Evolutionary conservation across 2,329 filamentous ascomycete genomes (phyloP).

Genomic region (Botryosphaeria dothidea): DNA sequence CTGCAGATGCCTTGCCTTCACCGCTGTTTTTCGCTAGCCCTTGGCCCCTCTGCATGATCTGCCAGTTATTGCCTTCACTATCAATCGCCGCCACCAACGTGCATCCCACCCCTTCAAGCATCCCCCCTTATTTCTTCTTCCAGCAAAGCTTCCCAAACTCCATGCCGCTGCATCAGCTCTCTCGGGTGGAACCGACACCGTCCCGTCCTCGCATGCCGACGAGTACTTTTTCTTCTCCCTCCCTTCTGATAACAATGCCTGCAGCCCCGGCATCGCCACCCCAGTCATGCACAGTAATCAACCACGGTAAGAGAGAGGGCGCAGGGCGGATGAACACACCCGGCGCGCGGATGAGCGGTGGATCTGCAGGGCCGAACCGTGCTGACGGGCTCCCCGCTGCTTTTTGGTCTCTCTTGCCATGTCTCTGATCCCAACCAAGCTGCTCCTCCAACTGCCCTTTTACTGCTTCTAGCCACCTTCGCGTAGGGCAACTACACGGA

Average conservation of each 20-base stretch:
- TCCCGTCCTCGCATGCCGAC: constrained; percentile 3
- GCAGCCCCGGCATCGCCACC: not conserved
- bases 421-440: too few relatives aligned
- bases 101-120: not conserved
- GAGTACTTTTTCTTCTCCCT: not conserved
- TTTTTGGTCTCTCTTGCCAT: not conserved
- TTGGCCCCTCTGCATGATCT: not conserved
- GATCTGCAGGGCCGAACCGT: constrained; percentile 15
- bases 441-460: too few relatives aligned
- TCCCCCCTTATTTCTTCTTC: not conserved
- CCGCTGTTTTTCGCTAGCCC: not conserved
- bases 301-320: not conserved
- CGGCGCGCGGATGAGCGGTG: not conserved
- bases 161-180: not conserved
- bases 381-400: not conserved
- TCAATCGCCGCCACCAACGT: not conserved
- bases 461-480: too few relatives aligned
- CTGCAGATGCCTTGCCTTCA: not conserved
- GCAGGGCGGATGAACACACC: not conserved
- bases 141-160: not conserved
- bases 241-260: not conserved
- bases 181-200: not conserved
- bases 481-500: too few relatives aligned
- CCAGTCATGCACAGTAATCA: not conserved
- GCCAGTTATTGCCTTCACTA: not conserved